phyloP scores from a whole-genome alignment of 768 basidiomycete species.

The Leccinum ochraceum region DNA sequence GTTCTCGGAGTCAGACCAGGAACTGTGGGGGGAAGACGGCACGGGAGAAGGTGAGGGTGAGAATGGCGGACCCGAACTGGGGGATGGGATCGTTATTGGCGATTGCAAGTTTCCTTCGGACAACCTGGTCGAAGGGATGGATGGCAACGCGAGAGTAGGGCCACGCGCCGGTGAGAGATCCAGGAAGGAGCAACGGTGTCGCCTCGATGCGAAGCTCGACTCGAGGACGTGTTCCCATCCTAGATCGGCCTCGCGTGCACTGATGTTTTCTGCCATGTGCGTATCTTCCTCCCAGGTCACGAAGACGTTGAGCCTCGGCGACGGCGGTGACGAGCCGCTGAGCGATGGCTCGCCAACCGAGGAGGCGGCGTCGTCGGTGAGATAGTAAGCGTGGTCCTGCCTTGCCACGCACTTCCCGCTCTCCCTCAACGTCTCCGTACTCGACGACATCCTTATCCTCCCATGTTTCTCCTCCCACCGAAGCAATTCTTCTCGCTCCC shows the following conservation, averaged over 20 bases:
- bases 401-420: background rate
- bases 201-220: slow-evolving; percentile 9
- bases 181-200: slow-evolving; percentile 2
- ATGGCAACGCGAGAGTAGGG: slow-evolving; percentile 22
- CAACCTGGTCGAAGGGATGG: slow-evolving; percentile 27
- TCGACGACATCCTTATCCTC: slow-evolving; percentile 35
- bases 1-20: slow-evolving; percentile 15
- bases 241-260: background rate
- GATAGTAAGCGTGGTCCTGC: slow-evolving; percentile 14
- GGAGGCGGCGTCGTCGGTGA: slow-evolving; percentile 18
- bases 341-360: slow-evolving; percentile 19
- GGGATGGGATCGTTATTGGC: slow-evolving; percentile 27
- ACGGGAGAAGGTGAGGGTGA: slow-evolving; percentile 21
- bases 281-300: slow-evolving; percentile 17
- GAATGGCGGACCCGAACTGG: slow-evolving; percentile 16
- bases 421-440: slow-evolving; percentile 45
- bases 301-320: slow-evolving; percentile 18
- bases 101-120: slow-evolving; percentile 27
- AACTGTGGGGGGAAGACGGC: slow-evolving; percentile 7
- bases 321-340: slow-evolving; percentile 22
- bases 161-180: slow-evolving; percentile 2
- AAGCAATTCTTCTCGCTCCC: slow-evolving; percentile 57
- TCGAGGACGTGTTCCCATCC: slow-evolving; percentile 21
- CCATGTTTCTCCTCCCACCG: slow-evolving; percentile 47
- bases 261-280: slow-evolving; percentile 9